Base-by-base conservation (phyloP, 2,329 filamentous ascomycete genomes). In the Rhynchosporium agropyri region DNA sequence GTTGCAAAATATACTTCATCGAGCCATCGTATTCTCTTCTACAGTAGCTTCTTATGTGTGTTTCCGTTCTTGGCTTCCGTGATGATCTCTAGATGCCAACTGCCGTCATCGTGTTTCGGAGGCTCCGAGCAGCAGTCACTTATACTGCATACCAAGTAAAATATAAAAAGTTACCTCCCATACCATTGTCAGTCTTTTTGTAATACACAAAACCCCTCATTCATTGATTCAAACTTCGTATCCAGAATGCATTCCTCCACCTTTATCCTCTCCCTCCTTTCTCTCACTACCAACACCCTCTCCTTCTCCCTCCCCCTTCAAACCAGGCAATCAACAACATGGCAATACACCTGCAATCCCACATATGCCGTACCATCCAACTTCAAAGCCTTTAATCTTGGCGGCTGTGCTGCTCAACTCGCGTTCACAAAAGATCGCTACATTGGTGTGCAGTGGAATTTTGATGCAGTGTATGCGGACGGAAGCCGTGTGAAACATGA, bases 291-390 rank as follows among this genome's bases (percentile, higher is more conserved):
- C 46, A 12, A 20, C 5, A 12, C 46, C 46, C 3, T 28, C 46
- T 49, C 46, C 26, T 49, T 26, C 26, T 49, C 46, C 20, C 26
- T 29, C 4, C 46, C 46, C 7, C 26, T 49, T 12, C 7, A 49
- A 31, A 7, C 46, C 46, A 20, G 46, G 10, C 46, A 49, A 49
- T 49, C 46, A 26, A 49, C 46, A 31, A 49, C 46, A 49, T 49
- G 46, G 46, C 46, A 49, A 49, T 49, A 49, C 13, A 49, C 46
- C 8, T 49, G 26, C n/a, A 3, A 49, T 6, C 20, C 46, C 3
- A 29, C 26, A 20, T 49, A 49, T 26, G 46, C 46, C 46, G 26
- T 7, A 10, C 46, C 46, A 6, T 49, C 46, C 8, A 49, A 49
- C 26, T 49, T 31, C 26, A 49, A 49, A 20, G 46, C 26, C 3